phyloP scores from a whole-genome alignment of 1,284 basidiomycete species.

The Schizopora paradoxa region DNA sequence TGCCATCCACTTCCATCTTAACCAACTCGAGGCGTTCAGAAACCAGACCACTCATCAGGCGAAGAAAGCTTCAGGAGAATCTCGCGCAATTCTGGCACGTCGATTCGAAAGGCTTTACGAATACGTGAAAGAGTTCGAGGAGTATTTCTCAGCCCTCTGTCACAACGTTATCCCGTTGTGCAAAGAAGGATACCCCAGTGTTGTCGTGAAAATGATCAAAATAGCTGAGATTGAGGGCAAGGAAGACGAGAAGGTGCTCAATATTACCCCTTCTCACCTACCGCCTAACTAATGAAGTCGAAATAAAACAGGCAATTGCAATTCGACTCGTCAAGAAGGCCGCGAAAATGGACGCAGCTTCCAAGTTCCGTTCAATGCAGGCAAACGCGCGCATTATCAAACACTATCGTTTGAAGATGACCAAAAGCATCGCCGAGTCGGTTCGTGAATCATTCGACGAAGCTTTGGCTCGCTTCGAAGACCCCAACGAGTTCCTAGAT shows the following conservation, averaged over 20 bases:
- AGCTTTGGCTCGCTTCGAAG: constrained; percentile 59
- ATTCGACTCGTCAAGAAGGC: constrained; percentile 93
- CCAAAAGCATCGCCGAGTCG: constrained; percentile 75
- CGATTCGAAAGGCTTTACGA: constrained; percentile 89
- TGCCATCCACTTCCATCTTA: constrained; percentile 85
- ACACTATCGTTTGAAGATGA: constrained; percentile 90
- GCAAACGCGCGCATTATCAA: constrained; percentile 94
- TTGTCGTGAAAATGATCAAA: constrained; percentile 89
- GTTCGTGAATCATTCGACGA: constrained; percentile 73
- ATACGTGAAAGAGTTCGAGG: constrained; percentile 81
- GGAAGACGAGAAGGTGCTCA: constrained; percentile 86
- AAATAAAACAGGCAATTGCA: constrained; percentile 66
- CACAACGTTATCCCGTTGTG: constrained; percentile 77
- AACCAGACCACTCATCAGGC: constrained; percentile 92
- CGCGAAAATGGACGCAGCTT: constrained; percentile 81
- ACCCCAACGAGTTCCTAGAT: constrained; percentile 74
- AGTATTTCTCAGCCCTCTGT: constrained; percentile 78
- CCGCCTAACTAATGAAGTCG: constrained; percentile 2
- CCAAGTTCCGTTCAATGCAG: constrained; percentile 87
- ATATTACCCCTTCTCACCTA: background rate
- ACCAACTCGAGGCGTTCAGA: constrained; percentile 87
- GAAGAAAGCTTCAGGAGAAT: constrained; percentile 73
- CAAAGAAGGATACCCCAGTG: constrained; percentile 73
- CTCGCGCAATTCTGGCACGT: constrained; percentile 62
- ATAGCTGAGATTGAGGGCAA: constrained; percentile 90